These are phyloP conservation scores for Quercus dentata DNA, from an alignment of 306 rosid species.

Conservation along the genomic window DNA sequence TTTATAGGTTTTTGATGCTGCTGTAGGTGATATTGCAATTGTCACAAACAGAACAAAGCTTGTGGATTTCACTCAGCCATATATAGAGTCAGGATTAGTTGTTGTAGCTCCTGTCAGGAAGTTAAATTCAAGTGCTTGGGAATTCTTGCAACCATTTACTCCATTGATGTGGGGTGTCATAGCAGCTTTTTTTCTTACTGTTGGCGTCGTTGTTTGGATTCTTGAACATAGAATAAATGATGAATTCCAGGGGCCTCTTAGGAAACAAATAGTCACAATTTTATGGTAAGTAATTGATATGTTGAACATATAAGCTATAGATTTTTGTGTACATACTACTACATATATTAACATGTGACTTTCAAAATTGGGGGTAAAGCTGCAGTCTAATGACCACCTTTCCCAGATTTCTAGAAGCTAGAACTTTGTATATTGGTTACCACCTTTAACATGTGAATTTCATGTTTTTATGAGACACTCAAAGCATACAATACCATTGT, in stretches of 20 bases:
- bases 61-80: constrained; percentile 50
- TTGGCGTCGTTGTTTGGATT: constrained; percentile 49
- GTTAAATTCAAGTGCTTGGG: constrained; percentile 37
- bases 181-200: constrained; percentile 31
- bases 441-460: too few relatives aligned
- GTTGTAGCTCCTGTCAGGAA: constrained; percentile 38
- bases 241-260: constrained; percentile 49
- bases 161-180: constrained; percentile 43
- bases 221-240: constrained; percentile 44
- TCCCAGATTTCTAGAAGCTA: not conserved
- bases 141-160: constrained; percentile 40
- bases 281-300: constrained; percentile 27
- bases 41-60: constrained; percentile 44
- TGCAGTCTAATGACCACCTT: not conserved
- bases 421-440: too few relatives aligned
- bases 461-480: too few relatives aligned
- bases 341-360: not conserved
- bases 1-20: constrained; percentile 53
- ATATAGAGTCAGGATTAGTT: constrained; percentile 47
- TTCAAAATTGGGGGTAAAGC: not conserved
- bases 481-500: too few relatives aligned
- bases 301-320: not conserved
- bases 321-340: not conserved
- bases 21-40: constrained; percentile 50
- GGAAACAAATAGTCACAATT: constrained; percentile 36